A percentile compares a stretch with the other conserved stretches of the same genome.
Evolutionary conservation across 768 basidiomycete species (phyloP).

Genomic region (Phlegmacium glaucopus): DNA sequence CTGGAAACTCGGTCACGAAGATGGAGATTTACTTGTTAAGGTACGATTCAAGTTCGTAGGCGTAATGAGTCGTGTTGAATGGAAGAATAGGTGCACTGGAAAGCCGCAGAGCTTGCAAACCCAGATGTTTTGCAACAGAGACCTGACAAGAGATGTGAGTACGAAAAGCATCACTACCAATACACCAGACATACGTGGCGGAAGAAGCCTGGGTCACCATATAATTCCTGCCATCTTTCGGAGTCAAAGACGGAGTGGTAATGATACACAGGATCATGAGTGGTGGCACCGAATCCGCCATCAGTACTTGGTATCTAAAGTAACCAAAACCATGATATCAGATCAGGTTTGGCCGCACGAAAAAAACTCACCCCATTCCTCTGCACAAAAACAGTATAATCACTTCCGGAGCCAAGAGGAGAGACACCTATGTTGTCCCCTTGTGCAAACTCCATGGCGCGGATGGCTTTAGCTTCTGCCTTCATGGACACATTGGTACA

Average conservation of each 20-base stretch:
- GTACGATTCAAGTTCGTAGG: conserved; percentile 56
- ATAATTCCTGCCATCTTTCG: conserved; percentile 65
- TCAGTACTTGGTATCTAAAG: conserved; percentile 38
- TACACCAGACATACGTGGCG: conserved; percentile 46
- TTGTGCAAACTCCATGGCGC: conserved; percentile 37
- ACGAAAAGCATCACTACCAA: conserved; percentile 1
- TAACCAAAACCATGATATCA: background rate
- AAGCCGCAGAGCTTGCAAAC: conserved; percentile 56
- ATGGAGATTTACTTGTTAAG: conserved; percentile 56
- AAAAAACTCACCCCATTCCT: conserved; percentile 42
- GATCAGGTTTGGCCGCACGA: background rate
- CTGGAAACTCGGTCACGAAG: too few relatives aligned
- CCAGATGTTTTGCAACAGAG: conserved; percentile 63
- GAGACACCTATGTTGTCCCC: conserved; percentile 35
- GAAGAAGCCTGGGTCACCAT: conserved; percentile 69
- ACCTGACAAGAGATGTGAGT: conserved; percentile 31
- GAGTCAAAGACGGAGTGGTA: conserved; percentile 75
- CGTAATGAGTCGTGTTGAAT: conserved; percentile 72
- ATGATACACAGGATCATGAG: conserved; percentile 61
- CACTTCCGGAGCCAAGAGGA: conserved; percentile 78
- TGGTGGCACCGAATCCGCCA: conserved; percentile 37
- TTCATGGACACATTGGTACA: conserved; percentile 14
- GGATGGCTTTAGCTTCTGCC: conserved; percentile 25
- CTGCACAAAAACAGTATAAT: conserved; percentile 90
- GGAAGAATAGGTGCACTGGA: conserved; percentile 61